phyloP scores from a whole-genome alignment of 768 basidiomycete genomes.

The Mycena leptocephala region DNA sequence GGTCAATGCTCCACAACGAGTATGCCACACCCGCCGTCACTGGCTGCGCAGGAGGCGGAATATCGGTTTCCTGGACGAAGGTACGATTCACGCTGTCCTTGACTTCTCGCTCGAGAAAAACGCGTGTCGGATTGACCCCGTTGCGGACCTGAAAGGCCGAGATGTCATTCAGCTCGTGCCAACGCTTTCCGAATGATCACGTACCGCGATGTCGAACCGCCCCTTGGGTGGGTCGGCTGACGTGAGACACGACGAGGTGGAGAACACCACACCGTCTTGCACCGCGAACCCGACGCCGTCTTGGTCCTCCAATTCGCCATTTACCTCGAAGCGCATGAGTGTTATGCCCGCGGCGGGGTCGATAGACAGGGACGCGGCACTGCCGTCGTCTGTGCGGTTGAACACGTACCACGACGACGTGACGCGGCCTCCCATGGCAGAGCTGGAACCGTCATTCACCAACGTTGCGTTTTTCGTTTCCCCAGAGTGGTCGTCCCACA shows the following conservation, averaged over 20 bases:
- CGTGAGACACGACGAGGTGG: background rate
- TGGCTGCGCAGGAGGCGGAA: background rate
- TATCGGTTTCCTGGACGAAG: background rate
- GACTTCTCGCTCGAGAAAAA: background rate
- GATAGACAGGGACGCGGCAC: background rate
- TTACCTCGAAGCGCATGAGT: background rate
- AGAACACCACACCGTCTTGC: background rate
- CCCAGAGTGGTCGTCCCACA: background rate
- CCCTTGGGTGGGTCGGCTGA: background rate
- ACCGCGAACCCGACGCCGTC: no score
- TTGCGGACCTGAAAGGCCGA: background rate
- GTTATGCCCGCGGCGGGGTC: background rate
- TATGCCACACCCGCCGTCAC: background rate
- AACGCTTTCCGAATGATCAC: background rate
- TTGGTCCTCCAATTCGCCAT: background rate
- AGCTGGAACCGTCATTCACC: background rate
- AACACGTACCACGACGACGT: background rate
- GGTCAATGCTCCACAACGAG: background rate
- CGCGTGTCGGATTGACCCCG: background rate
- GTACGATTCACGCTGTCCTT: background rate
- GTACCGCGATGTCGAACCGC: background rate
- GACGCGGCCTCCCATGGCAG: background rate
- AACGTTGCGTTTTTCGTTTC: background rate
- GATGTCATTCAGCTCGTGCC: no score
- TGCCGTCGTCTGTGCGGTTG: background rate